Evolutionary conservation across 345 rosid genomes (phyloP).

Genomic region (Eucalyptus regnans): DNA sequence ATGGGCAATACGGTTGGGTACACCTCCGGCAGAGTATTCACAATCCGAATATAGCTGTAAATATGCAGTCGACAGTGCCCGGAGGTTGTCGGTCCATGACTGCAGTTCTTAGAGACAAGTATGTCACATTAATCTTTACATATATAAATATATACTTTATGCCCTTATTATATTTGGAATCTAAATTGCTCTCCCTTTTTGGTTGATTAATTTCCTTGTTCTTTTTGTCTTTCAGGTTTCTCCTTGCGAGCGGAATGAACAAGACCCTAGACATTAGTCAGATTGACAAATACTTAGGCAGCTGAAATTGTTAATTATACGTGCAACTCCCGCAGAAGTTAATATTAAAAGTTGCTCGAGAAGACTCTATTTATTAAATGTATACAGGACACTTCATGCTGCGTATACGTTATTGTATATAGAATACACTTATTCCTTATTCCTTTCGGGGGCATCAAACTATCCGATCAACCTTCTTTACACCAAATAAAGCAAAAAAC

Average conservation of each 20-base stretch:
- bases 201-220: background rate
- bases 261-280: constrained; percentile 47
- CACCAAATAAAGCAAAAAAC: background rate
- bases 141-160: too few species aligned
- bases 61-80: constrained; percentile 55
- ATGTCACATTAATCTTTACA: background rate
- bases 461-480: background rate
- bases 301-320: background rate
- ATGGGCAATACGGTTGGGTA: constrained; percentile 69
- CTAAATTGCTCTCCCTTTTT: background rate
- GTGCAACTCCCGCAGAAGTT: background rate
- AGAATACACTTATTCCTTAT: background rate
- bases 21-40: constrained; percentile 91
- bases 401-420: background rate
- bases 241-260: constrained; percentile 47
- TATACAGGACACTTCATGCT: background rate
- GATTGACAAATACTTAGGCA: constrained; percentile 24
- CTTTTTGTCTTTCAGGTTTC: constrained; percentile 37
- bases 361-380: background rate
- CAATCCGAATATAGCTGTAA: constrained; percentile 77
- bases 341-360: background rate
- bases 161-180: background rate
- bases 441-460: background rate
- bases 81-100: constrained; percentile 61
- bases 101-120: constrained; percentile 42